Percentiles rank a stretch among this genome's conserved stretches.
Evolutionary conservation across 176 grass and related monocot genomes (phyloP).

Genomic region (Oryza nivara): DNA sequence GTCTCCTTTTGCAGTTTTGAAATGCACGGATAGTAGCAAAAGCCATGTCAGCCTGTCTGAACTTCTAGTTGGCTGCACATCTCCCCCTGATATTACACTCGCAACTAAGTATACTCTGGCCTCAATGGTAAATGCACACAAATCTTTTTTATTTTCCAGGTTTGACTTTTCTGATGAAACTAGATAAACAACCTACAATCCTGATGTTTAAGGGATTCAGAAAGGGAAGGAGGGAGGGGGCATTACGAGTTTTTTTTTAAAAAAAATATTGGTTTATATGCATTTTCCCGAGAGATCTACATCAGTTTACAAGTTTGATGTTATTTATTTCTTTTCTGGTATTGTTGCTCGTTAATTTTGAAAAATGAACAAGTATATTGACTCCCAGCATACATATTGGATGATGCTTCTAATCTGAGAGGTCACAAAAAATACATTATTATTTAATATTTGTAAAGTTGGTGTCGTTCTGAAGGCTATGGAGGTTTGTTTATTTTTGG

Average conservation of each 20-base stretch:
- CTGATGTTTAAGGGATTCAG: not conserved
- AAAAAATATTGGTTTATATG: slow-evolving; percentile 10
- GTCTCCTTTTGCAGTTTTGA: slow-evolving; percentile 19
- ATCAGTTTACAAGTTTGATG: not conserved
- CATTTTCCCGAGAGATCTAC: not conserved
- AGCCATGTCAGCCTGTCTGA: slow-evolving; percentile 21
- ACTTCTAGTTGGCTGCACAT: slow-evolving; percentile 3
- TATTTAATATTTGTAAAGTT: too few species aligned
- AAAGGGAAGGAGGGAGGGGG: not conserved
- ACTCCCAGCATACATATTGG: too few species aligned
- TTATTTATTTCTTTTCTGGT: too few species aligned
- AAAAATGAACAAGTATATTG: too few species aligned
- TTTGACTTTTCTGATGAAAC: slow-evolving; percentile 18
- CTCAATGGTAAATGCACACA: slow-evolving; percentile 23
- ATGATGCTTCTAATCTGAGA: too few species aligned
- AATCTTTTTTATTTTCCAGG: not conserved
- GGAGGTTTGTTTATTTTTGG: too few species aligned
- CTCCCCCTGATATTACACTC: slow-evolving; percentile 9
- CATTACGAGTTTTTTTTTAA: not conserved
- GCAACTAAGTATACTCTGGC: slow-evolving; percentile 14
- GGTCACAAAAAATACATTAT: too few species aligned
- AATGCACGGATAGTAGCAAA: not conserved
- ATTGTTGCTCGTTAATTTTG: too few species aligned
- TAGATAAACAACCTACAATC: not conserved
- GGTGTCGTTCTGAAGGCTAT: too few species aligned